Evolutionary conservation across 2,329 filamentous ascomycete species (phyloP).

Genomic region (Aspergillus viridinutans): DNA sequence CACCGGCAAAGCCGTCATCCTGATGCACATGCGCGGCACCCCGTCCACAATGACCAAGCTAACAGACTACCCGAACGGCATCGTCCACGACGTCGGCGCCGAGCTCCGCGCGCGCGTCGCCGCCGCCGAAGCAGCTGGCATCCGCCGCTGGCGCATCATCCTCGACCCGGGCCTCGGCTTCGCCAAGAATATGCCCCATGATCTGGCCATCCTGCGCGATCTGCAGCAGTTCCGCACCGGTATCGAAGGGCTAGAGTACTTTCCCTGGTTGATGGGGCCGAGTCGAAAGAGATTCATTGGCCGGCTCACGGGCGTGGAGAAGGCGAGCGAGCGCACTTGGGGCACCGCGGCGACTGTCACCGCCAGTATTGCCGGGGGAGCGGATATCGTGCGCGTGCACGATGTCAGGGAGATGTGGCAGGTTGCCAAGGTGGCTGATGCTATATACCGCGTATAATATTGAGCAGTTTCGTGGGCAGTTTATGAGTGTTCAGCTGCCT

Average conservation of each 20-base stretch:
- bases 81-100: slow-evolving; percentile 60
- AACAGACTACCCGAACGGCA: slow-evolving; percentile 63
- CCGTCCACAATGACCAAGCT: slow-evolving; percentile 74
- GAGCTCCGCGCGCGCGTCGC: slow-evolving; percentile 68
- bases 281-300: slow-evolving; percentile 91
- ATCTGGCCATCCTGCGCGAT: slow-evolving; percentile 70
- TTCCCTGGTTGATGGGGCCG: slow-evolving; percentile 86
- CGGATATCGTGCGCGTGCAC: slow-evolving; percentile 89
- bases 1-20: slow-evolving; percentile 70
- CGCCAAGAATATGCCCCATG: slow-evolving; percentile 77
- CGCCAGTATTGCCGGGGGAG: slow-evolving; percentile 79
- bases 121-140: slow-evolving; percentile 74
- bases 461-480: not conserved
- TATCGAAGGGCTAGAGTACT: slow-evolving; percentile 44
- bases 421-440: slow-evolving; percentile 83
- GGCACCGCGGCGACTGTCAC: slow-evolving; percentile 87
- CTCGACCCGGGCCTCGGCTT: slow-evolving; percentile 94
- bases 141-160: slow-evolving; percentile 89
- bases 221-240: slow-evolving; percentile 57
- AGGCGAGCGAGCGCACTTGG: slow-evolving; percentile 67
- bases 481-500: not conserved
- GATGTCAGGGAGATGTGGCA: slow-evolving; percentile 82
- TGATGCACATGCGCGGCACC: slow-evolving; percentile 93
- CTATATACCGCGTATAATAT: slow-evolving; percentile 64
- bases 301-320: slow-evolving; percentile 68